phyloP scores from a whole-genome alignment of 2,329 filamentous ascomycete species.

The Aspergillus cejpii region DNA sequence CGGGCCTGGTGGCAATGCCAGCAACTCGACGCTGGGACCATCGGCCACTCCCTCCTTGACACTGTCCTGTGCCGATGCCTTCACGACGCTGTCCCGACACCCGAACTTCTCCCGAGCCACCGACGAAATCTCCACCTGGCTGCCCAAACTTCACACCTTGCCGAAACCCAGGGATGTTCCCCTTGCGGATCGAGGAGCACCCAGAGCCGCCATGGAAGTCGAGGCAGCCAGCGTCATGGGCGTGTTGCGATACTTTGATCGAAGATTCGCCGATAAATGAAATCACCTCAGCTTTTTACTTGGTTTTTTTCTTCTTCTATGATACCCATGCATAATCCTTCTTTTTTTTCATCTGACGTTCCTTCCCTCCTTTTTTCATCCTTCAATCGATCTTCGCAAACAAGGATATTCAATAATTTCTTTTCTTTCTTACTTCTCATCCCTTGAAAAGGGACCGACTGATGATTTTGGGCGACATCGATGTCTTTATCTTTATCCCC shows the following conservation, averaged over 20 bases:
- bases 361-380: neutral
- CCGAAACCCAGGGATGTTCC: constrained; percentile 35
- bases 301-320: constrained; percentile 11
- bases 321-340: constrained; percentile 18
- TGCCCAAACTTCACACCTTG: constrained; percentile 62
- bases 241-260: constrained; percentile 73
- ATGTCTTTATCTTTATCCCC: too few relatives aligned
- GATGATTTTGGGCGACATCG: too few relatives aligned
- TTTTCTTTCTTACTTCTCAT: neutral
- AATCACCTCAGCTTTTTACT: constrained; percentile 2
- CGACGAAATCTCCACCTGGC: constrained; percentile 67
- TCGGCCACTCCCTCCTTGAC: constrained; percentile 46
- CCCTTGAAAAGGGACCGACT: too few relatives aligned
- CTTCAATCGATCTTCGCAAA: neutral
- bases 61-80: constrained; percentile 68
- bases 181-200: constrained; percentile 19
- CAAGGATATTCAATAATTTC: neutral
- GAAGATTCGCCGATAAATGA: constrained; percentile 53
- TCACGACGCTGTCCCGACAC: constrained; percentile 70
- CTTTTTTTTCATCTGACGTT: neutral
- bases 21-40: constrained; percentile 23
- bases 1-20: constrained; percentile 19
- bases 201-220: constrained; percentile 61
- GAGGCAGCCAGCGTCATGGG: constrained; percentile 81
- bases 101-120: constrained; percentile 67